Percentiles rank a stretch among this genome's conserved stretches.
phyloP scores from a whole-genome alignment of 225 moss, liverwort and hornwort genomes.

The Lunularia cruciata region DNA sequence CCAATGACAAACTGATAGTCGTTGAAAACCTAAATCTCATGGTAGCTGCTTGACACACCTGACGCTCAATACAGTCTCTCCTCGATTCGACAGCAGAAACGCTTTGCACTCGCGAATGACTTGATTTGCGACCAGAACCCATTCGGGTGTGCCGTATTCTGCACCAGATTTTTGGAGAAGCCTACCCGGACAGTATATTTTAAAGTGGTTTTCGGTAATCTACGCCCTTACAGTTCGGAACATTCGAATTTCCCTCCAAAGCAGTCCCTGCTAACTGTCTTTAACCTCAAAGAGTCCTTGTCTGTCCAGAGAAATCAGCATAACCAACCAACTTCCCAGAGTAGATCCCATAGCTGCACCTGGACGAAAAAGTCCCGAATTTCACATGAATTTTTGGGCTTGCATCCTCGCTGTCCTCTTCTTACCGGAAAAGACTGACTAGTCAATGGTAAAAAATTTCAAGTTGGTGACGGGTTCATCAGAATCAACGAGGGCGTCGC shows the following conservation, averaged over 20 bases:
- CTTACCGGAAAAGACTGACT: background rate
- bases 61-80: conserved; percentile 16
- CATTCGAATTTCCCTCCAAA: conserved; percentile 34
- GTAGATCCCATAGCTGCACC: conserved; percentile 8
- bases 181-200: background rate
- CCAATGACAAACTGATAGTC: conserved; percentile 11
- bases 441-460: background rate
- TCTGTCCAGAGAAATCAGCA: background rate
- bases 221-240: conserved; percentile 30
- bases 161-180: conserved; percentile 1
- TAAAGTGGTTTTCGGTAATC: conserved; percentile 20
- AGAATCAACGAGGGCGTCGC: background rate
- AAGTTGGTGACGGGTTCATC: background rate
- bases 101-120: conserved; percentile 4
- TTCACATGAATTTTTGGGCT: background rate
- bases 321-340: conserved; percentile 9
- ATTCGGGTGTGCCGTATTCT: conserved; percentile 18
- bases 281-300: background rate
- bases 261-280: conserved; percentile 9
- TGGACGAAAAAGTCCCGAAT: conserved; percentile 4
- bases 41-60: conserved; percentile 33
- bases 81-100: conserved; percentile 11
- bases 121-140: conserved; percentile 16
- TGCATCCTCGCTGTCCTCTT: background rate
- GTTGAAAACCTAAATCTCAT: conserved; percentile 22